Conservation (phyloP, 73 alveolate genomes). For the Loxodes magnus region DNA sequence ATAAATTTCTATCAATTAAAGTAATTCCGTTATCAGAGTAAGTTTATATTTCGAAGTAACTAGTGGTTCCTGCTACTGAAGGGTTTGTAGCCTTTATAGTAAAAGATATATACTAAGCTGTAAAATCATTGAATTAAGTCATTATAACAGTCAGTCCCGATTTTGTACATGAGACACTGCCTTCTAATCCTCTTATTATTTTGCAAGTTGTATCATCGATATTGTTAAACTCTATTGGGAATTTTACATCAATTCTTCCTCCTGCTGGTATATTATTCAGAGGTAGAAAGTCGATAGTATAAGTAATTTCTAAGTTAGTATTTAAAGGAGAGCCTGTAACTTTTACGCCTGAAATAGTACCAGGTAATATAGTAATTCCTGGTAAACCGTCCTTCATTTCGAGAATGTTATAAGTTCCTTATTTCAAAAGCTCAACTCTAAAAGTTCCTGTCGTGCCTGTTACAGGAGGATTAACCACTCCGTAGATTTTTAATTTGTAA, state of each 20-base stretch:
- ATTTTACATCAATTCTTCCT: not conserved
- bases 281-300: constrained; percentile 8
- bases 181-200: not conserved
- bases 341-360: not conserved
- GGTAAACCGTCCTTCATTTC: not conserved
- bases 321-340: constrained; percentile 5
- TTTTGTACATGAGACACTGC: not conserved
- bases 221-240: constrained; percentile 1
- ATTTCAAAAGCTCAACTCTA: not conserved
- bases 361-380: not conserved
- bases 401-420: constrained; percentile 6
- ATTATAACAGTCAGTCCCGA: not conserved
- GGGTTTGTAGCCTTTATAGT: constrained; percentile 3
- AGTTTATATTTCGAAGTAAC: not conserved
- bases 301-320: not conserved
- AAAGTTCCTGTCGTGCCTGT: constrained; percentile 6
- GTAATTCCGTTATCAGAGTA: not conserved
- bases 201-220: not conserved
- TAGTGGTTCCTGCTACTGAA: not conserved
- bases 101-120: not conserved
- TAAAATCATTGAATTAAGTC: not conserved
- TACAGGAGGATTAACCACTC: not conserved
- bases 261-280: constrained; percentile 9
- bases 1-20: not conserved
- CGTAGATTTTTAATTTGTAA: not conserved